These are phyloP conservation scores for Leccinum variicolor DNA, from an alignment of 768 basidiomycete genomes.

Conservation along the genomic window DNA sequence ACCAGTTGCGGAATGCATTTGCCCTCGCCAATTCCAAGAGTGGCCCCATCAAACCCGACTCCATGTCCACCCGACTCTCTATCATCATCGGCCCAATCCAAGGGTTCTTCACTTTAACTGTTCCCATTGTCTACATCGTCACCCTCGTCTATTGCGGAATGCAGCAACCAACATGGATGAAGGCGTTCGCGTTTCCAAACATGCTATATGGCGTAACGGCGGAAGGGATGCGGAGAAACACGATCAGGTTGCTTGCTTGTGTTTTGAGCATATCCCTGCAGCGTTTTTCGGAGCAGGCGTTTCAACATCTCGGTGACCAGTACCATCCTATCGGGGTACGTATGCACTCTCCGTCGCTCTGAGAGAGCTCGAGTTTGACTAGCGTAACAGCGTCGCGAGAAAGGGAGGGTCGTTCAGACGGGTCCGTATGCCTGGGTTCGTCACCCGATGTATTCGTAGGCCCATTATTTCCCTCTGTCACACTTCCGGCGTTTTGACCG, in stretches of 20 bases:
- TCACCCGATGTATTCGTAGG: constrained; percentile 14
- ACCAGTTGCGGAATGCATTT: not conserved
- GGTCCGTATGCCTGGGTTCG: constrained; percentile 15
- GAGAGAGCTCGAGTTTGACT: not conserved
- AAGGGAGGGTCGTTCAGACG: constrained; percentile 8
- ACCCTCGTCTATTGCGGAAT: not conserved
- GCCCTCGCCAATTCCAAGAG: constrained; percentile 2
- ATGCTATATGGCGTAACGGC: not conserved
- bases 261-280: not conserved
- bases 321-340: constrained; percentile 14
- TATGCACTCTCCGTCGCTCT: not conserved
- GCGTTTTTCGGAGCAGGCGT: not conserved
- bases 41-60: constrained; percentile 5
- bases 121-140: not conserved
- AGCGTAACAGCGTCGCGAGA: constrained; percentile 8
- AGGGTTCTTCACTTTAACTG: not conserved
- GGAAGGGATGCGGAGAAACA: not conserved
- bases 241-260: not conserved
- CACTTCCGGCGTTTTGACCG: not conserved
- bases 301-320: constrained; percentile 7
- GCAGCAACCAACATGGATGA: constrained; percentile 5
- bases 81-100: not conserved
- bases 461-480: not conserved
- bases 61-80: not conserved
- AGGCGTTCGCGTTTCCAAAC: not conserved